Base-by-base conservation (phyloP, 257 asterid species). In the Solanum appendiculatum region DNA sequence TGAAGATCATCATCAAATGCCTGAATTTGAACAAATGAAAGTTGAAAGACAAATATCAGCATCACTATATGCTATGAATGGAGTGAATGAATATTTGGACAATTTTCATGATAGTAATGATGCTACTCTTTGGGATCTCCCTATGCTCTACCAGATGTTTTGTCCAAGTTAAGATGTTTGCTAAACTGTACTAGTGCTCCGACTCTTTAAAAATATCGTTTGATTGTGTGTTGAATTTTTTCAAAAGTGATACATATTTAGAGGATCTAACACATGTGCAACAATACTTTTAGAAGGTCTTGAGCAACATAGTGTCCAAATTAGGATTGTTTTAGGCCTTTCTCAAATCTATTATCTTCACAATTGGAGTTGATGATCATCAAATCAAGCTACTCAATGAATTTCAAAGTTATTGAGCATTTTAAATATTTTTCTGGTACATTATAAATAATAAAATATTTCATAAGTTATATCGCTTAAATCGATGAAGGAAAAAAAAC, bases 41-140 rank as follows among this genome's bases (percentile, higher is more conserved):
- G 94, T 93, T 4, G 95, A 95, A 42, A 87, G 96, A 70, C 97
- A 95, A 91, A 94, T 94, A 85, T 94, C 98, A 64, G 94, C 96
- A 63, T 93, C 96, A 27, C 90, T 94, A 0, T 93, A 92, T 87
- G 97, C 98, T 72, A 84, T 93, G 94, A 93, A 93, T 89, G 97
- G 95, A 15, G 86, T 93, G 60, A 90, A 58, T 86, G 97, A 95
- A 33, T 93, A 91, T 40, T 93, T 95, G 96, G 95, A 93, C 2
- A 93, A 89, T 87, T 74, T 91, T 66, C 89, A 86, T 86, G 95
- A 92, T 13, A 54, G 29, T 27, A 80, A 2, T 46, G 84, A 80
- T 89, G 96, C 94, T 88, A 86, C 92, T 86, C 89, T 93, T 36
- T 95, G 98, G 96, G 98, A 95, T 87, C 89, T 93, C 33, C 93